Evolutionary conservation across 306 rosid genomes (phyloP).

Genomic region (Lotus japonicus): DNA sequence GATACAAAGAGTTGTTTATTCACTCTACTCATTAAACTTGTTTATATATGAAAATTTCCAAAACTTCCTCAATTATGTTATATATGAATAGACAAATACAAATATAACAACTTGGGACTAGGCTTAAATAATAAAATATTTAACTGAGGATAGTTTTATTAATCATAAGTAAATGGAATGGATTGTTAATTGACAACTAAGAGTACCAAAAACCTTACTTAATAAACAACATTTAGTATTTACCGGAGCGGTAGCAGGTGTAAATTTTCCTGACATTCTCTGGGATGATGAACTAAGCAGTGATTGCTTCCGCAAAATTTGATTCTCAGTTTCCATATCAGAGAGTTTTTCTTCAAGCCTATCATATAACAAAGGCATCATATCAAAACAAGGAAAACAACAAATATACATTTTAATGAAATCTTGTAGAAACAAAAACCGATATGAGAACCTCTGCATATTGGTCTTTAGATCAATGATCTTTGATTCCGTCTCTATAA

Average conservation of each 20-base stretch:
- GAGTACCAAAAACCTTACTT: neutral
- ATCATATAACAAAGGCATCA: conserved; percentile 13
- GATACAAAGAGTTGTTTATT: neutral
- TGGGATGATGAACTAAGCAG: conserved; percentile 52
- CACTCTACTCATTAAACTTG: conserved; percentile 11
- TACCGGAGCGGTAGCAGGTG: conserved; percentile 41
- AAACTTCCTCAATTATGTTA: neutral
- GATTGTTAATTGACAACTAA: neutral
- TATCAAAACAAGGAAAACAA: conserved; percentile 13
- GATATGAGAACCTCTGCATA: conserved; percentile 67
- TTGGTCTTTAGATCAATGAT: conserved; percentile 73
- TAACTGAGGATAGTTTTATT: neutral
- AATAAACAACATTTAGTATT: conserved; percentile 11
- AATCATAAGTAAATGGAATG: neutral
- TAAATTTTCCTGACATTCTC: conserved; percentile 49
- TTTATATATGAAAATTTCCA: conserved; percentile 4
- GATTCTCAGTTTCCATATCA: conserved; percentile 84
- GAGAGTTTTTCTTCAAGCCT: conserved; percentile 88
- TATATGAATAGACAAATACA: neutral
- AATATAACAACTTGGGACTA: neutral
- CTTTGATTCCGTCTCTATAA: conserved; percentile 65
- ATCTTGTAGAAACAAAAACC: conserved; percentile 7
- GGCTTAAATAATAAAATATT: neutral
- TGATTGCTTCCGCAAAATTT: conserved; percentile 62
- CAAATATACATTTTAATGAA: conserved; percentile 2